Evolutionary conservation across 139 green algal genomes (phyloP), one percentile per base, ranked within the genome.

Genomic region (Bryopsis sp.): DNA sequence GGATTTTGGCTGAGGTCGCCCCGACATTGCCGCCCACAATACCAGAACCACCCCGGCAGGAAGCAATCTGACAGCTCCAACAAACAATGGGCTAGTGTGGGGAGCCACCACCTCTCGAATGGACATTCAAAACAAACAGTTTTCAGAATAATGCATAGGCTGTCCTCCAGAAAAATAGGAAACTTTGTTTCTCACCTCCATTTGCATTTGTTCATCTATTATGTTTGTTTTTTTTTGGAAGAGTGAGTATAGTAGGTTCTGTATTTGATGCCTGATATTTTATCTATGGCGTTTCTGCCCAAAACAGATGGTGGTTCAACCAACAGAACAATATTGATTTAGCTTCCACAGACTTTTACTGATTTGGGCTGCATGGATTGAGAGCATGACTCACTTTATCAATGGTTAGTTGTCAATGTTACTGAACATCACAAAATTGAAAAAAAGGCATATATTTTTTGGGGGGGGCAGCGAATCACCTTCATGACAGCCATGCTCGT

Each of bases 401-500:
- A n/a, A n/a, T n/a, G n/a, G n/a, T n/a, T n/a, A n/a, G n/a, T n/a
- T n/a, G n/a, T n/a, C n/a, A n/a, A n/a, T n/a, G n/a, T 57, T 57
- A 24, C 47, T 57, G 24, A 57, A 24, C 47, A 57, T 57, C 47
- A 57, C 24, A 57, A 24, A n/a, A n/a, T n/a, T n/a, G 28, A n/a
- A 67, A 67, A 32, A 36, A 3, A n/a, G 4, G 3, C 59, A 59
- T 26, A 28, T 47, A 28, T 38, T 67, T 67, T 3, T 28, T 67
- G 31, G n/a, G n/a, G n/a, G n/a, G n/a, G n/a, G n/a, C n/a, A n/a
- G n/a, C n/a, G 3, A 36, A 70, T 36, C 11, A 81, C 83, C 81
- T 97, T 96, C 89, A 97, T 95, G 19, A 83, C 90, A 0, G 95
- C 90, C 92, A 97, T 97, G 46, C 72, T 83, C 5, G 92, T 96